These are phyloP conservation scores for Phytophthora foliorum DNA, from an alignment of 352 stramenopile species.

Conservation along the genomic window DNA sequence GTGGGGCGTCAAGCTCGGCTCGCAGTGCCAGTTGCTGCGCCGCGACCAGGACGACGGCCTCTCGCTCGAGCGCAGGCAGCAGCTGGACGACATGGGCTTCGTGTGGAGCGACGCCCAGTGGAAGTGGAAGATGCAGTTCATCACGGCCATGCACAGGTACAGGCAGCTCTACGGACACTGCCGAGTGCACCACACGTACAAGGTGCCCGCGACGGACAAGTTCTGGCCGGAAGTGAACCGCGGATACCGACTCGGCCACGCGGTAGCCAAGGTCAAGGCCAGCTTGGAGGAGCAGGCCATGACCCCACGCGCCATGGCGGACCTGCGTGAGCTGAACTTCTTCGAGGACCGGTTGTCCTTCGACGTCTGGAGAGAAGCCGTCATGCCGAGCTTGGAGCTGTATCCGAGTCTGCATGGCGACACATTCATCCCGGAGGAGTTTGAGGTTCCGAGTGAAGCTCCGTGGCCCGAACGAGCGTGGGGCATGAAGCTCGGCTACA, in stretches of 20 bases:
- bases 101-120: slow-evolving; percentile 76
- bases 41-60: slow-evolving; percentile 39
- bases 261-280: slow-evolving; percentile 61
- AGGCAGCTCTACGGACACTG: slow-evolving; percentile 88
- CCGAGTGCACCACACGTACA: slow-evolving; percentile 90
- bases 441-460: slow-evolving; percentile 61
- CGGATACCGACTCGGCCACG: slow-evolving; percentile 77
- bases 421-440: slow-evolving; percentile 53
- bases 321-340: slow-evolving; percentile 57
- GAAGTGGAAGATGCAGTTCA: slow-evolving; percentile 70
- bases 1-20: slow-evolving; percentile 92
- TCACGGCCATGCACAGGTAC: slow-evolving; percentile 81
- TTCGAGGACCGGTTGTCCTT: slow-evolving; percentile 43
- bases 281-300: slow-evolving; percentile 45
- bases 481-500: slow-evolving; percentile 61
- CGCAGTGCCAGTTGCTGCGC: slow-evolving; percentile 92
- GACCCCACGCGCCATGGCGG: slow-evolving; percentile 29
- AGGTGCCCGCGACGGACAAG: slow-evolving; percentile 75
- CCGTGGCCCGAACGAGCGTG: slow-evolving; percentile 57
- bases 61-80: slow-evolving; percentile 41
- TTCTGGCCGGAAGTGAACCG: slow-evolving; percentile 86
- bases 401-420: slow-evolving; percentile 37
- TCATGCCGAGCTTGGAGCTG: slow-evolving; percentile 58
- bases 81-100: slow-evolving; percentile 74
- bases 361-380: slow-evolving; percentile 40